Base-by-base conservation (phyloP, 352 stramenopile genomes). In the Pythium brassicae region DNA sequence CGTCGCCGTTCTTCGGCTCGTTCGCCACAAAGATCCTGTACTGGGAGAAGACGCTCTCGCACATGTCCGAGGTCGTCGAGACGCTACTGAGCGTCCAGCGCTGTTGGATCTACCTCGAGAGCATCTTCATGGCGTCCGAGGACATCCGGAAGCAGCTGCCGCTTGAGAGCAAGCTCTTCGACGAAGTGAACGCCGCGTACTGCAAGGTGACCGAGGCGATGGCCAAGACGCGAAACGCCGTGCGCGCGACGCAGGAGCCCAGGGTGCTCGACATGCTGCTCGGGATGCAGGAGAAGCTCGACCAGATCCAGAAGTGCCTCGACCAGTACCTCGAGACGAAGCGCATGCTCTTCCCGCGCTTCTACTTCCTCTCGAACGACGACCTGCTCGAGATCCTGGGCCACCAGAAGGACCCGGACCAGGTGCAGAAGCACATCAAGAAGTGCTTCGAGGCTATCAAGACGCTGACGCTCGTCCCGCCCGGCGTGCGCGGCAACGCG, bases 41-140 rank as follows among this genome's bases (percentile, higher is more conserved):
- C 44, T 97, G 89, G 92, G 89, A 98, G 63, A 83, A 80, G 32
- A 57, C 75, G 1, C 70, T 98, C 1, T 81, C 87, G 14, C 76
- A 78, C 35, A 81, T 97, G 44, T 96, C 86, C 0, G 92, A 98
- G 59, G 88, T 97, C 6, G 81, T 97, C 27, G 90, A 97, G 54
- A 94, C 78, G 1, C 47, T 94, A 17, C 68, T 98, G 9, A 76
- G 72, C 9, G 91, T 98, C 15, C 92, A 98, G 57, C 84, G 89
- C 2, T 97, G 94, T 61, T 98, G 92, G 92, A 97, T 98, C 19
- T 98, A 98, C 61, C 60, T 98, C 40, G 93, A 98, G 69, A 94
- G 72, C 48, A 98, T 98, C 37, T 98, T 98, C 60, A 97, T 97
- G 87, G 90, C 87, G 1, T 96, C 81, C 2, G 92, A 97, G 62